These are phyloP conservation scores for Prunus yedoensis DNA, from an alignment of 331 rosid genomes.

Conservation along the genomic window DNA sequence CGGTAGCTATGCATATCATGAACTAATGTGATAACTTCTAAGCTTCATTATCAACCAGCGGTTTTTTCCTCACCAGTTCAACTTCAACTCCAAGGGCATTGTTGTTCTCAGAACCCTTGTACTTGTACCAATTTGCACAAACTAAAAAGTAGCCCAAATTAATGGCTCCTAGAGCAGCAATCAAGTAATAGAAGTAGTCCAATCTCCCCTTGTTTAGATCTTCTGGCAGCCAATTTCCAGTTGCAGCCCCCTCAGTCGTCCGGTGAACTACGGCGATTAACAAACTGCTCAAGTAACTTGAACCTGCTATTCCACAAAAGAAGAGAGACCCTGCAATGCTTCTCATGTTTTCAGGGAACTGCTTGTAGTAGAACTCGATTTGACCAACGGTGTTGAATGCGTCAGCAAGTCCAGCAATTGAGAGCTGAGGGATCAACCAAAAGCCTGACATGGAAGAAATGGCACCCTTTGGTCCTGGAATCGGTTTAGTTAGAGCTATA, in stretches of 20 bases:
- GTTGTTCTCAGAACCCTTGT: conserved; percentile 39
- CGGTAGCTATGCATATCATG: not conserved
- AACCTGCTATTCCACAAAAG: conserved; percentile 57
- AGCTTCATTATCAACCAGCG: conserved; percentile 4
- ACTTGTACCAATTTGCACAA: conserved; percentile 72
- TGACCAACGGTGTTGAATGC: conserved; percentile 55
- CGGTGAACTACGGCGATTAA: conserved; percentile 57
- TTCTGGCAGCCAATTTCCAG: conserved; percentile 77
- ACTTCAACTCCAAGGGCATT: conserved; percentile 17
- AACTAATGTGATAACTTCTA: not conserved
- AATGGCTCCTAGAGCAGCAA: conserved; percentile 44
- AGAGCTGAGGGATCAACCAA: conserved; percentile 76
- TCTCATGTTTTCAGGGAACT: conserved; percentile 92
- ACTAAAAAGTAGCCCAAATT: conserved; percentile 55
- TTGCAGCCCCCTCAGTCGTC: conserved; percentile 29
- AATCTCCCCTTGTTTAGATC: conserved; percentile 80
- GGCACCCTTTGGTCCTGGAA: conserved; percentile 56
- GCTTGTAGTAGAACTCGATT: conserved; percentile 82
- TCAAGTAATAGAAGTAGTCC: conserved; percentile 61
- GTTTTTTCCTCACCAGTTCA: not conserved
- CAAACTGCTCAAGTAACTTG: conserved; percentile 64
- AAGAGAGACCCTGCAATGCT: conserved; percentile 74
- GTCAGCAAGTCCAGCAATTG: conserved; percentile 56
- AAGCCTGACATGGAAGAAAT: conserved; percentile 80
- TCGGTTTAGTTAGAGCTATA: conserved; percentile 42